Percentiles rank a stretch among this genome's conserved stretches.
Conservation (phyloP, 371 early-diverging fungal genomes). For the Coemansia sp. region DNA sequence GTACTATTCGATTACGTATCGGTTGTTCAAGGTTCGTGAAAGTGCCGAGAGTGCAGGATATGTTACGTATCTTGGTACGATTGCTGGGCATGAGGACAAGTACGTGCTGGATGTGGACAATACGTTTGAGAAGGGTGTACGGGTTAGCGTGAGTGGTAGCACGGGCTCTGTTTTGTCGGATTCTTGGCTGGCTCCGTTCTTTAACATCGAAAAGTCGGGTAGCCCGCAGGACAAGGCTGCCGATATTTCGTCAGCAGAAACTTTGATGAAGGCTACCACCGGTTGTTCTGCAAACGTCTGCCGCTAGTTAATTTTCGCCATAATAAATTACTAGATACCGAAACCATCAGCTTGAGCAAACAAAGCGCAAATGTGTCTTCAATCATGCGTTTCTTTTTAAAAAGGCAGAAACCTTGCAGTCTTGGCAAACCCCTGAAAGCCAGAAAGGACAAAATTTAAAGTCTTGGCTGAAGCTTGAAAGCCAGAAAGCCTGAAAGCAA, state of each 20-base stretch:
- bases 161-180: conserved; percentile 33
- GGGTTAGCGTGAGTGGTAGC: conserved; percentile 26
- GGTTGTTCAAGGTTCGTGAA: conserved; percentile 41
- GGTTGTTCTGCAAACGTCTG: not conserved
- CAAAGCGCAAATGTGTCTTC: not conserved
- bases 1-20: conserved; percentile 50
- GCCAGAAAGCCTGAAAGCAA: no score
- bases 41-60: not conserved
- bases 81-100: conserved; percentile 35
- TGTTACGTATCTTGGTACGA: conserved; percentile 30
- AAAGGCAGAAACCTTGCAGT: no score
- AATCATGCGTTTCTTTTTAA: not conserved
- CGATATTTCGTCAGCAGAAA: conserved; percentile 1
- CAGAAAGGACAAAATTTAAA: not conserved
- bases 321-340: not conserved
- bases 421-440: not conserved
- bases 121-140: conserved; percentile 17
- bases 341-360: not conserved
- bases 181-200: conserved; percentile 39
- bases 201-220: conserved; percentile 15
- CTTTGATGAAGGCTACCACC: not conserved
- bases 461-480: not conserved
- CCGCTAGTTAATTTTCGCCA: not conserved
- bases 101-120: conserved; percentile 43
- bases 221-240: not conserved